These are phyloP conservation scores for Pythium coloratum DNA, from an alignment of 352 stramenopile species.

Conservation along the genomic window DNA sequence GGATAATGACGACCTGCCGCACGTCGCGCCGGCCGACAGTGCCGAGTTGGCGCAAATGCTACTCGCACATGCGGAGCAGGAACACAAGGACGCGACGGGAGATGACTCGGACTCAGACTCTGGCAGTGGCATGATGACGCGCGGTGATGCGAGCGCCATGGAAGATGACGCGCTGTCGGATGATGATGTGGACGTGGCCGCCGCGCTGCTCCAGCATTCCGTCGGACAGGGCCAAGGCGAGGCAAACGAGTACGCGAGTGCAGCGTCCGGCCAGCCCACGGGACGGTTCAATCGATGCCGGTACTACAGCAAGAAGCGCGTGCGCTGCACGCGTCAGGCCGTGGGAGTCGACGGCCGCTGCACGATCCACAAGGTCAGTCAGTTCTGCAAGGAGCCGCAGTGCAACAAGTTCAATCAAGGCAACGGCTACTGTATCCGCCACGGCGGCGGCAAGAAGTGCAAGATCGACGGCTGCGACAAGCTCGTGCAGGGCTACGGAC, in stretches of 20 bases:
- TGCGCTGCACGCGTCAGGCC: conserved; percentile 57
- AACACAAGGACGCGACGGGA: conserved; percentile 23
- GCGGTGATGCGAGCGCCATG: conserved; percentile 9
- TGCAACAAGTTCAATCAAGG: conserved; percentile 88
- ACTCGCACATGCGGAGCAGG: conserved; percentile 63
- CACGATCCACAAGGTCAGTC: conserved; percentile 79
- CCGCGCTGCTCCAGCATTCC: conserved; percentile 26
- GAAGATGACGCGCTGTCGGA: conserved; percentile 18
- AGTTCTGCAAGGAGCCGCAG: conserved; percentile 77
- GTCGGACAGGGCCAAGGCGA: conserved; percentile 9
- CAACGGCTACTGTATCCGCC: conserved; percentile 84
- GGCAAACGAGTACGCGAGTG: conserved; percentile 8
- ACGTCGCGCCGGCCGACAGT: conserved; percentile 48
- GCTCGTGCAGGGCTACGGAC: conserved; percentile 82
- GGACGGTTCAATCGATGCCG: conserved; percentile 45
- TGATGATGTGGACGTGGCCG: conserved; percentile 22
- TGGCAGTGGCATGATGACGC: conserved; percentile 6
- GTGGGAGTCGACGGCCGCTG: conserved; percentile 78
- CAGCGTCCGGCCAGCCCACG: not conserved
- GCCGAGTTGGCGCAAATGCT: conserved; percentile 73
- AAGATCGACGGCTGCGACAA: conserved; percentile 80
- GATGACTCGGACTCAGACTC: conserved; percentile 25
- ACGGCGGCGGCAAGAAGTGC: conserved; percentile 85
- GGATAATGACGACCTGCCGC: conserved; percentile 46
- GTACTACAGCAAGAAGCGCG: conserved; percentile 74